Base-by-base conservation (phyloP, 331 rosid species). In the Malus hybrid region DNA sequence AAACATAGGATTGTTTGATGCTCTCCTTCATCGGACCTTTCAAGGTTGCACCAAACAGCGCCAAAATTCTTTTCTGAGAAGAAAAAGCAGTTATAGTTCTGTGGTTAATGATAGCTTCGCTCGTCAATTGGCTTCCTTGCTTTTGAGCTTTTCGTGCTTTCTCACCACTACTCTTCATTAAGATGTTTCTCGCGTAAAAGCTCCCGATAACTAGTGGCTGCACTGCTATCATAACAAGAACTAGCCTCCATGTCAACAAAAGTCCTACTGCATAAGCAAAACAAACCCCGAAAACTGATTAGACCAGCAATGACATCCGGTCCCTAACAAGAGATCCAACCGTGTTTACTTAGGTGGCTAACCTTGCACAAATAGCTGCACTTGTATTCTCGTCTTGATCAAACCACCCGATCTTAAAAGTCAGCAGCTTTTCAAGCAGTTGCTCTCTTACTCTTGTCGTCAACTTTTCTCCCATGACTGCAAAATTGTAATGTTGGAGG, bases 281-380 rank as follows among this genome's bases (percentile, higher is more conserved):
- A 46, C 69, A 11, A 13, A 96, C 85, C 22, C 98, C 88, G 4
- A 90, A 93, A 69, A 93, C 15, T 65, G 98, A 91, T 83, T 91
- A 95, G 52, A 88, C 83, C 69, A 93, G 73, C 80, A 91, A 76
- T 42, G 90, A 93, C 88, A 88, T 86, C 54, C 89, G 76, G 73
- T 93, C 98, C 1, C 97, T 96, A 32, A 90, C 98, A 11, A 93
- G 93, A 48, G 98, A 93, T 15, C 96, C 83, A 42, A 93, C 97
- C 87, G 84, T 73, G 88, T 83, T 93, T 59, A 91, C 98, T 70
- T 93, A 92, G n/a, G 93, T 86, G 66, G 97, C 78, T 63, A 93
- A 61, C 79, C 93, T 87, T 73, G 97, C 90, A 85, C 95, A 91
- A 63, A 91, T 87, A 71, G 96, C 93, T 73, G 98, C 98, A 75